Evolutionary conservation across 2,329 filamentous ascomycete genomes (phyloP).

Genomic region (Colletotrichum costaricense): DNA sequence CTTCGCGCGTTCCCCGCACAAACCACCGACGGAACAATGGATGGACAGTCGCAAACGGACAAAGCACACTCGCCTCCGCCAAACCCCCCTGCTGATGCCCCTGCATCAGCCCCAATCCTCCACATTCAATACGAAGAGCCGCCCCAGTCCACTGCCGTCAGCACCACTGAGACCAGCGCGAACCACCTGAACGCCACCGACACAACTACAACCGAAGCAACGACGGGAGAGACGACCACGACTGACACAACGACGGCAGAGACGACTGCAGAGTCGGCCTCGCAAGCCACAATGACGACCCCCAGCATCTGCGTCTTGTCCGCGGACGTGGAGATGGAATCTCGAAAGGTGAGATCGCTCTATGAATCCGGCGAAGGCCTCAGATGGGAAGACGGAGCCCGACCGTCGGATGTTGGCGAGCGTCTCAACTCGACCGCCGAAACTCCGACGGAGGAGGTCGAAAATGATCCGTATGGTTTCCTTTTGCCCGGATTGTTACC

Average conservation of each 20-base stretch:
- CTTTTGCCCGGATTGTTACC: conserved; percentile 48
- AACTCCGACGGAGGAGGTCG: conserved; percentile 63
- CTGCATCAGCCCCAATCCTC: conserved; percentile 14
- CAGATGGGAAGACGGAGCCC: conserved; percentile 63
- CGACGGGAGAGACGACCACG: background rate
- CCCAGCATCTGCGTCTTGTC: conserved; percentile 65
- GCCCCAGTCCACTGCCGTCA: conserved; percentile 13
- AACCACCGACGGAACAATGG: conserved; percentile 24
- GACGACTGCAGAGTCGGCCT: conserved; percentile 33
- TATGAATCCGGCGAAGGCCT: conserved; percentile 67
- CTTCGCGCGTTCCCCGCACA: conserved; percentile 27
- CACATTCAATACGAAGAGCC: conserved; percentile 28
- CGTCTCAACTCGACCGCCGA: conserved; percentile 61
- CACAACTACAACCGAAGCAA: background rate
- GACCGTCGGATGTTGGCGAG: conserved; percentile 58
- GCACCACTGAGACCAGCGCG: conserved; percentile 2
- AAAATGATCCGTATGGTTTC: conserved; percentile 69
- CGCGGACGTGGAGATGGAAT: conserved; percentile 69
- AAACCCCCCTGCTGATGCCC: conserved; percentile 11
- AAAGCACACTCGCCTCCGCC: conserved; percentile 1
- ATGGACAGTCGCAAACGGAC: conserved; percentile 16
- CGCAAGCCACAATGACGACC: conserved; percentile 38
- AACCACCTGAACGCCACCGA: background rate
- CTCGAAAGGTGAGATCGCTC: conserved; percentile 75
- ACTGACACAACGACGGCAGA: conserved; percentile 27